Conservation (phyloP, 129 eudicot species). For the Artemisia tridentata region DNA sequence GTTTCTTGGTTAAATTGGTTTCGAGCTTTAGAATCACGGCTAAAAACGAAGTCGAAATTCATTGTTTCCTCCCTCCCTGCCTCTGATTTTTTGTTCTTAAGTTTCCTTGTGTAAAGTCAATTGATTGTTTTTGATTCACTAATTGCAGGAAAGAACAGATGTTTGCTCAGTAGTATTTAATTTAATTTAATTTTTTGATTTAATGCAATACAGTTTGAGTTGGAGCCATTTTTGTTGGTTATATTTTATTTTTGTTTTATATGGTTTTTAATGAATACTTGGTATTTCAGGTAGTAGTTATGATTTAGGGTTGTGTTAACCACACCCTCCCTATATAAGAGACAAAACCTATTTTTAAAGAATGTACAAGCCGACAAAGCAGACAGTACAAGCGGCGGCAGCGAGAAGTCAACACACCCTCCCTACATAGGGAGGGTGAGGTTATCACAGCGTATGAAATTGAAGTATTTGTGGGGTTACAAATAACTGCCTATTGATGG, state of each 20-base stretch:
- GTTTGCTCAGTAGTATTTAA: conserved; percentile 31
- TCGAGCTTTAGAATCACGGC: conserved; percentile 34
- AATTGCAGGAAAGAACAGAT: conserved; percentile 42
- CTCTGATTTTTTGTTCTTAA: conserved; percentile 35
- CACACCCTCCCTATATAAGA: too few species aligned
- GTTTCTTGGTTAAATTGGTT: conserved; percentile 42
- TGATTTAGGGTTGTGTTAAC: too few species aligned
- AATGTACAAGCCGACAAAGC: too few species aligned
- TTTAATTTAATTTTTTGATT: conserved; percentile 12
- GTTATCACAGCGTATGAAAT: too few species aligned
- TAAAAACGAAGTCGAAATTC: conserved; percentile 36
- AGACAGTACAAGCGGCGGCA: too few species aligned
- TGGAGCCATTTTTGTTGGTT: conserved; percentile 18
- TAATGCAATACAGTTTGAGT: conserved; percentile 7
- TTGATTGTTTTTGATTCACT: conserved; percentile 41
- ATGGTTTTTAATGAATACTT: not conserved
- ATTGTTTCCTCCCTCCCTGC: conserved; percentile 29
- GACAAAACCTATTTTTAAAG: too few species aligned
- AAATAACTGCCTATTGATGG: not conserved
- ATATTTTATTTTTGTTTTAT: not conserved
- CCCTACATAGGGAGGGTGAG: too few species aligned
- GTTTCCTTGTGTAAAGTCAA: conserved; percentile 38
- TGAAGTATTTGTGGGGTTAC: not conserved
- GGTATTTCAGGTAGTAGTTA: not conserved
- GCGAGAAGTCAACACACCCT: too few species aligned